A percentile compares a stretch with the other conserved stretches of the same genome.
These are phyloP conservation scores for Ceratocystis papillata DNA, from an alignment of 2,329 filamentous ascomycete species.

Conservation along the genomic window DNA sequence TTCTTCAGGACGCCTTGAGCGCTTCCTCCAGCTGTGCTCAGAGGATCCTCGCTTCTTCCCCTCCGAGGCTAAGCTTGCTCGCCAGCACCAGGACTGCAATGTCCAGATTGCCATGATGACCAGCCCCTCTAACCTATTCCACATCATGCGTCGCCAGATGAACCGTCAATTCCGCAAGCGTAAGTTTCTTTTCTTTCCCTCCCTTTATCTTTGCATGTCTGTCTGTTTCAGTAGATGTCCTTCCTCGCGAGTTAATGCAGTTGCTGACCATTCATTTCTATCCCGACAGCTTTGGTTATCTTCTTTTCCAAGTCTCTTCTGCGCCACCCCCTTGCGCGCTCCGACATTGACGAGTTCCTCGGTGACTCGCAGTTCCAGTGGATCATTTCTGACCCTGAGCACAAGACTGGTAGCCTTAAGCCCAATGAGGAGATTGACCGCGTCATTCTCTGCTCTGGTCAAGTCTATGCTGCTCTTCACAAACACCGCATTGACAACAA, in stretches of 20 bases:
- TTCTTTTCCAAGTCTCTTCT: conserved; percentile 98
- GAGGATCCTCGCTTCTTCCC: conserved; percentile 95
- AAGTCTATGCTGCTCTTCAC: conserved; percentile 81
- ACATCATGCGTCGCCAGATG: conserved; percentile 92
- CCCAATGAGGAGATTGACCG: conserved; percentile 79
- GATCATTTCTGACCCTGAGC: conserved; percentile 86
- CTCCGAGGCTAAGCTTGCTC: conserved; percentile 73
- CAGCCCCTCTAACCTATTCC: conserved; percentile 91
- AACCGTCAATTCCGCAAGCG: conserved; percentile 98
- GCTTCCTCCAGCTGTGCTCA: conserved; percentile 93
- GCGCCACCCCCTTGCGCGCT: conserved; percentile 85
- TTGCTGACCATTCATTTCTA: conserved; percentile 27
- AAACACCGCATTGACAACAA: conserved; percentile 84
- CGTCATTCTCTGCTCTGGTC: conserved; percentile 86
- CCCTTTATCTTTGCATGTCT: conserved; percentile 5
- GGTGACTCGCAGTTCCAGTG: conserved; percentile 89
- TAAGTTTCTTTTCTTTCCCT: conserved; percentile 40
- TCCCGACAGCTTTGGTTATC: conserved; percentile 62
- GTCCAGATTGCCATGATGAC: conserved; percentile 98
- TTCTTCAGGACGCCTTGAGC: conserved; percentile 92
- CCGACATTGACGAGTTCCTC: conserved; percentile 79
- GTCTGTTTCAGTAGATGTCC: background rate
- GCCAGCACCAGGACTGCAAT: conserved; percentile 99
- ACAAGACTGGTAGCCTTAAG: conserved; percentile 64
- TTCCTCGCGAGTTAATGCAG: conserved; percentile 1